Evolutionary conservation across 2,329 filamentous ascomycete species (phyloP).

Genomic region (Biscogniauxia sp.): DNA sequence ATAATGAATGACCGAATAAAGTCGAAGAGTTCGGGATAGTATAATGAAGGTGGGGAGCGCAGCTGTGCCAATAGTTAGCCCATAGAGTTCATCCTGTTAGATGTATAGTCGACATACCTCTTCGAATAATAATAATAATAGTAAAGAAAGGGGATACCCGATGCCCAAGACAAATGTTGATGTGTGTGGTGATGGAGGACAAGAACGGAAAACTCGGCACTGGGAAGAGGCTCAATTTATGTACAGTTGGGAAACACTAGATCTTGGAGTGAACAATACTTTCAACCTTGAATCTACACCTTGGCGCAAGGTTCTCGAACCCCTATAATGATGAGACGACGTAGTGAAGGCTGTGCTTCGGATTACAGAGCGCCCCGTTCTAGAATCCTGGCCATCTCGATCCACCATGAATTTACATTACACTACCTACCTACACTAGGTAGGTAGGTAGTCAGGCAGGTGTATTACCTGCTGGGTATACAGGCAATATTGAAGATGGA

Average conservation of each 20-base stretch:
- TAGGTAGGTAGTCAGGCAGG: too few relatives aligned
- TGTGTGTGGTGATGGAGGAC: slow-evolving; percentile 15
- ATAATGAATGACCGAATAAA: slow-evolving; percentile 15
- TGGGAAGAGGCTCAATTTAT: slow-evolving; percentile 5
- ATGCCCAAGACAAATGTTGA: slow-evolving; percentile 16
- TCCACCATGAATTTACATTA: background rate
- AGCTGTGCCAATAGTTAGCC: slow-evolving; percentile 14
- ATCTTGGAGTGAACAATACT: slow-evolving; percentile 6
- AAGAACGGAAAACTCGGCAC: slow-evolving; percentile 14
- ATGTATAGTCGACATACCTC: slow-evolving; percentile 22
- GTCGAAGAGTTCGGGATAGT: slow-evolving; percentile 14
- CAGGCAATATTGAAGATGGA: slow-evolving; percentile 7
- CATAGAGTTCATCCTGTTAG: background rate
- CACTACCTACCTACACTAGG: background rate
- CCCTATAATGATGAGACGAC: slow-evolving; percentile 4
- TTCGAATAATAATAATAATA: slow-evolving; percentile 23
- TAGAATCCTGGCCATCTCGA: background rate
- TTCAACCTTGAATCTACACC: slow-evolving; percentile 8
- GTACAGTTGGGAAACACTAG: background rate
- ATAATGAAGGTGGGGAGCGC: slow-evolving; percentile 27
- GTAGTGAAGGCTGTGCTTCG: background rate
- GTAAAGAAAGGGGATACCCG: slow-evolving; percentile 21
- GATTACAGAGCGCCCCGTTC: background rate
- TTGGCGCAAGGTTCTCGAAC: slow-evolving; percentile 14
- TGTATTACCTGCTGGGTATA: slow-evolving; percentile 3